Evolutionary conservation across 2,329 filamentous ascomycete species (phyloP).

Genomic region (Whalleya microplaca): DNA sequence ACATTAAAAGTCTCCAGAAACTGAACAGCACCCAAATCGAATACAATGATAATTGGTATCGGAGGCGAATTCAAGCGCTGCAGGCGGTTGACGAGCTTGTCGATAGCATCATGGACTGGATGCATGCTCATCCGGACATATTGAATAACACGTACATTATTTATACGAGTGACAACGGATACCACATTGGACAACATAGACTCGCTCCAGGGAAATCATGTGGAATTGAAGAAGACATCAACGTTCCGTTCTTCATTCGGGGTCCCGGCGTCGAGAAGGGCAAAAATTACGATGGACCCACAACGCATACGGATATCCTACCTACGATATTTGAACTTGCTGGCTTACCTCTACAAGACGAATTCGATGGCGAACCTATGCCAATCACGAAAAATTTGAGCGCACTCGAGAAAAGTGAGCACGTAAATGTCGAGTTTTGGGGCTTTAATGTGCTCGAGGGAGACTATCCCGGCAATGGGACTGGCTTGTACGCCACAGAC

Average conservation of each 20-base stretch:
- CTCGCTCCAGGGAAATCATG: constrained; percentile 62
- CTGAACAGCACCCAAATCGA: constrained; percentile 47
- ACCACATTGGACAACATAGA: constrained; percentile 62
- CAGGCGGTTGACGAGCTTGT: constrained; percentile 61
- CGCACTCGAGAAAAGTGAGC: constrained; percentile 44
- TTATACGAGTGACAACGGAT: constrained; percentile 63
- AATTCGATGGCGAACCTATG: constrained; percentile 57
- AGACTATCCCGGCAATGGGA: too few relatives aligned
- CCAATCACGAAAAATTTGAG: constrained; percentile 39
- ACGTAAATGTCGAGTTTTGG: constrained; percentile 59
- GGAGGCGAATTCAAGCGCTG: constrained; percentile 54
- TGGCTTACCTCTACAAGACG: constrained; percentile 44
- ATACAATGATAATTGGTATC: constrained; percentile 56
- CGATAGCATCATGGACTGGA: constrained; percentile 44
- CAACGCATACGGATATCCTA: constrained; percentile 59
- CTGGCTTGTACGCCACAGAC: too few relatives aligned
- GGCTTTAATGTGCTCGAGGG: too few relatives aligned
- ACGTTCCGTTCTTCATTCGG: constrained; percentile 61
- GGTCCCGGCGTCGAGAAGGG: constrained; percentile 57
- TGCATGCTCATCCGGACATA: constrained; percentile 57
- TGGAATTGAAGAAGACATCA: constrained; percentile 61
- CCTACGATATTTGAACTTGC: constrained; percentile 55
- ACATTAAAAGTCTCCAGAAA: constrained; percentile 47
- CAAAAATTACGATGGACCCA: constrained; percentile 48
- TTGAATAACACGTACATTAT: constrained; percentile 64